A percentile compares a stretch with the other conserved stretches of the same genome.
These are phyloP conservation scores for Diaporthe amygdali DNA, from an alignment of 2,329 filamentous ascomycete genomes.

Conservation along the genomic window DNA sequence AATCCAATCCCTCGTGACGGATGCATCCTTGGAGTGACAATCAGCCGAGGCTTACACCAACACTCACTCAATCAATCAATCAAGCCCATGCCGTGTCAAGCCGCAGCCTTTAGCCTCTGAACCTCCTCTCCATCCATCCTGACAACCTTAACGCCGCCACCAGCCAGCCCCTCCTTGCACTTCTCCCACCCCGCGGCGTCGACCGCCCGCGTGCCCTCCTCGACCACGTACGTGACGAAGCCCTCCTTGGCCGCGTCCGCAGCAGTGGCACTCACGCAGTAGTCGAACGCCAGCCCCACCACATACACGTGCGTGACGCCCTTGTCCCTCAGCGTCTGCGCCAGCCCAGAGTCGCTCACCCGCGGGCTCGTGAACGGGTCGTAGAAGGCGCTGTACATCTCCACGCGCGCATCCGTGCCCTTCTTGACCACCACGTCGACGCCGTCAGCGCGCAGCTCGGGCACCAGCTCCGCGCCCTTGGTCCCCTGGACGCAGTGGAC, in stretches of 20 bases:
- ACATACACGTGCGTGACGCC: constrained; percentile 81
- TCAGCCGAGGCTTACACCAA: neutral
- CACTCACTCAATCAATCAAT: too few species aligned
- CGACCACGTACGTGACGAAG: constrained; percentile 77
- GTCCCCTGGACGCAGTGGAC: constrained; percentile 84
- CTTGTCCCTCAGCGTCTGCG: constrained; percentile 56
- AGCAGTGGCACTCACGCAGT: constrained; percentile 84
- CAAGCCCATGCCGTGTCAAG: neutral
- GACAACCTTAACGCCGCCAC: constrained; percentile 68
- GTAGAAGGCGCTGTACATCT: constrained; percentile 95
- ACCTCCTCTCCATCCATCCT: constrained; percentile 62
- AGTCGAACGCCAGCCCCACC: constrained; percentile 86
- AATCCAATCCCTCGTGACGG: neutral
- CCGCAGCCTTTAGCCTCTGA: constrained; percentile 44
- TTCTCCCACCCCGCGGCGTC: constrained; percentile 63
- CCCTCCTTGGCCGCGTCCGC: constrained; percentile 78
- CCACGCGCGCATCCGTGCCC: constrained; percentile 73
- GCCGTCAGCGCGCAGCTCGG: constrained; percentile 67
- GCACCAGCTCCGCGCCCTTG: constrained; percentile 73
- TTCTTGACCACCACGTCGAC: constrained; percentile 78
- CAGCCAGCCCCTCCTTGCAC: constrained; percentile 57
- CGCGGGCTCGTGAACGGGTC: constrained; percentile 73
- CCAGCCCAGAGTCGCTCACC: constrained; percentile 68
- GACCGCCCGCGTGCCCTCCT: constrained; percentile 80
- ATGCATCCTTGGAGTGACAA: neutral